phyloP scores from a whole-genome alignment of 352 stramenopile species.

The Phytophthora tentaculata region DNA sequence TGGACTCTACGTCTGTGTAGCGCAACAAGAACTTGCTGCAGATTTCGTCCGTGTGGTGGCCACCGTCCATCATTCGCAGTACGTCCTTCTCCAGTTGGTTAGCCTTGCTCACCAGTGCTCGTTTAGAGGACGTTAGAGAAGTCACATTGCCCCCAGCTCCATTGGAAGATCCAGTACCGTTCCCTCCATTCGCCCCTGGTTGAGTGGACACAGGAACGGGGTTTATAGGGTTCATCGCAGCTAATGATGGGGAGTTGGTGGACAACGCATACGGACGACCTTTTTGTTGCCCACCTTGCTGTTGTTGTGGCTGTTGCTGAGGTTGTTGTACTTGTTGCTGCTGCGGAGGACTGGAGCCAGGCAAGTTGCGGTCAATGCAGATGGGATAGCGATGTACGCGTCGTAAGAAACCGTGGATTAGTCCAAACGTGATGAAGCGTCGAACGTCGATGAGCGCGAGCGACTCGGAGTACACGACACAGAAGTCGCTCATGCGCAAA shows the following conservation, averaged over 20 bases:
- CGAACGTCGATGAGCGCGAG: conserved; percentile 78
- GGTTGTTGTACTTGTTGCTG: conserved; percentile 38
- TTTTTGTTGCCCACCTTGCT: conserved; percentile 40
- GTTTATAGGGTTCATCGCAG: conserved; percentile 40
- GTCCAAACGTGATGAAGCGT: conserved; percentile 87
- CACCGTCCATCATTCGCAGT: conserved; percentile 84
- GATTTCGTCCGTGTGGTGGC: conserved; percentile 88
- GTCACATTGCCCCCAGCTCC: conserved; percentile 36
- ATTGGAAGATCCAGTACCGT: conserved; percentile 31
- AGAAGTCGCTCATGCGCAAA: conserved; percentile 85
- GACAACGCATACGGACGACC: conserved; percentile 31
- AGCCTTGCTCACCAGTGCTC: conserved; percentile 46
- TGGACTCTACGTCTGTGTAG: conserved; percentile 70
- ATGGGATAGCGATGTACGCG: conserved; percentile 89
- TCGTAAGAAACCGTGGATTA: conserved; percentile 86
- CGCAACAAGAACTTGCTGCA: conserved; percentile 75
- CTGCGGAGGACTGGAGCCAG: conserved; percentile 30
- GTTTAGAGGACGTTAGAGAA: conserved; percentile 41
- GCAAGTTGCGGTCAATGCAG: conserved; percentile 51
- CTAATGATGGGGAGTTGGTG: conserved; percentile 45
- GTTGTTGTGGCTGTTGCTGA: conserved; percentile 36
- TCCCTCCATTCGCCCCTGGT: conserved; percentile 18
- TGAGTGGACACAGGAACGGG: conserved; percentile 26
- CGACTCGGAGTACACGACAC: conserved; percentile 75
- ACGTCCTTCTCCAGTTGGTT: conserved; percentile 74